phyloP scores from a whole-genome alignment of 1,284 basidiomycete genomes.

The Irpex sp. region DNA sequence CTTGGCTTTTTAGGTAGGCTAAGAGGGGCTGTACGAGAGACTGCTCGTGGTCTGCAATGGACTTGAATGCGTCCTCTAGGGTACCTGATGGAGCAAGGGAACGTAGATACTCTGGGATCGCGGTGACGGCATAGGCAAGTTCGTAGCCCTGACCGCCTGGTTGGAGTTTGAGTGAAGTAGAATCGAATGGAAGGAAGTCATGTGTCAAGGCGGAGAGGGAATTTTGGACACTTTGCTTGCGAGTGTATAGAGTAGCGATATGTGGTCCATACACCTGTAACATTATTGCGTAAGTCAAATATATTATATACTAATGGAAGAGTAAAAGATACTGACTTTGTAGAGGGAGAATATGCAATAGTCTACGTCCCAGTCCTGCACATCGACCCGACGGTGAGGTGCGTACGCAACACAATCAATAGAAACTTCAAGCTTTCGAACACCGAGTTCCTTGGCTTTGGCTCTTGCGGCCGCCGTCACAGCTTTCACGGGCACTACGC shows the following conservation, averaged over 20 bases:
- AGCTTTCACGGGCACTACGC: slow-evolving; percentile 58
- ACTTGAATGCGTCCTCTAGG: slow-evolving; percentile 45
- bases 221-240: slow-evolving; percentile 36
- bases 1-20: slow-evolving; percentile 35
- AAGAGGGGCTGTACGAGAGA: slow-evolving; percentile 38
- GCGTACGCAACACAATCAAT: slow-evolving; percentile 81
- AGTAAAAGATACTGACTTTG: slow-evolving; percentile 45
- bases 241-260: slow-evolving; percentile 62
- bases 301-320: neutral
- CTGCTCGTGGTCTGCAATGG: slow-evolving; percentile 45
- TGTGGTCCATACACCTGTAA: slow-evolving; percentile 75
- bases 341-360: slow-evolving; percentile 73
- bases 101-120: slow-evolving; percentile 61
- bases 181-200: slow-evolving; percentile 59
- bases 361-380: slow-evolving; percentile 73
- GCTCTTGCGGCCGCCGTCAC: slow-evolving; percentile 48
- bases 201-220: slow-evolving; percentile 61
- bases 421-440: slow-evolving; percentile 58
- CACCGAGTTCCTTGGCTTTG: slow-evolving; percentile 49
- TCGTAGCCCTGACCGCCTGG: slow-evolving; percentile 76
- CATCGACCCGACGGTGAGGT: slow-evolving; percentile 68
- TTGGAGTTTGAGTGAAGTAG: slow-evolving; percentile 60
- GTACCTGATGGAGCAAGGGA: slow-evolving; percentile 48
- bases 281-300: neutral
- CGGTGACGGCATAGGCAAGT: slow-evolving; percentile 55